A percentile compares a stretch with the other conserved stretches of the same genome.
Evolutionary conservation across 148 eudicot genomes (phyloP).

Genomic region (Polygonum maritimum): DNA sequence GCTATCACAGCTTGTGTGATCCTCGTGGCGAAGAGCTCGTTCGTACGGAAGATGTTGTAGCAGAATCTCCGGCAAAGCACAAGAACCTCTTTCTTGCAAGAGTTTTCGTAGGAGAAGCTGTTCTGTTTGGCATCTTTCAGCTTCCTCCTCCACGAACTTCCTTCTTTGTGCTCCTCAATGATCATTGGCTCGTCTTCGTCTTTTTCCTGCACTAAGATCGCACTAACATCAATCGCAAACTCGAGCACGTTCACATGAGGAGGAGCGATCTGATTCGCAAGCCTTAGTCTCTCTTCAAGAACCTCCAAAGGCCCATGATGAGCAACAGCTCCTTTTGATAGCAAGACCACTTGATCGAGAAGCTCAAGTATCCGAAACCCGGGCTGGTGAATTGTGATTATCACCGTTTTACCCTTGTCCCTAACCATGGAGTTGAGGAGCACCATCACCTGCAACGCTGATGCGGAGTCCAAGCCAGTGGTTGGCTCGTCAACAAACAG

Average conservation of each 20-base stretch:
- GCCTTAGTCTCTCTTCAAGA: slow-evolving; percentile 56
- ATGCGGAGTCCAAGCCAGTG: slow-evolving; percentile 80
- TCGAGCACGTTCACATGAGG: slow-evolving; percentile 72
- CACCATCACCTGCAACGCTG: slow-evolving; percentile 69
- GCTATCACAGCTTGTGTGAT: slow-evolving; percentile 58
- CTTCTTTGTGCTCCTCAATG: background rate
- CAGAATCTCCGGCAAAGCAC: slow-evolving; percentile 69
- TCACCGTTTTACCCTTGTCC: slow-evolving; percentile 61
- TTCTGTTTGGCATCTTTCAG: slow-evolving; percentile 16
- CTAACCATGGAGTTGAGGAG: slow-evolving; percentile 59
- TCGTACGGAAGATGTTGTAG: slow-evolving; percentile 74
- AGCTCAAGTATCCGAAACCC: slow-evolving; percentile 81
- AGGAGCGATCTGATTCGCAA: slow-evolving; percentile 46
- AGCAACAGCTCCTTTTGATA: slow-evolving; percentile 53
- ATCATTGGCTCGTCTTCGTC: background rate
- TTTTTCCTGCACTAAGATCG: slow-evolving; percentile 15
- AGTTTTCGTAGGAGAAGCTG: slow-evolving; percentile 32
- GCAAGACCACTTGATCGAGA: slow-evolving; percentile 50
- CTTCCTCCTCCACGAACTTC: slow-evolving; percentile 6
- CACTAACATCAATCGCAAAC: slow-evolving; percentile 63
- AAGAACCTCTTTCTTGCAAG: slow-evolving; percentile 38
- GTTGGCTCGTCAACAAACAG: slow-evolving; percentile 88
- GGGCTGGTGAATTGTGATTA: slow-evolving; percentile 85
- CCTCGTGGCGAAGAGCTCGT: slow-evolving; percentile 70
- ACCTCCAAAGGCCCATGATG: slow-evolving; percentile 57